Evolutionary conservation across 2,329 filamentous ascomycete species (phyloP), one percentile per base, ranked within the genome.

Genomic region (Colletotrichum viniferum): DNA sequence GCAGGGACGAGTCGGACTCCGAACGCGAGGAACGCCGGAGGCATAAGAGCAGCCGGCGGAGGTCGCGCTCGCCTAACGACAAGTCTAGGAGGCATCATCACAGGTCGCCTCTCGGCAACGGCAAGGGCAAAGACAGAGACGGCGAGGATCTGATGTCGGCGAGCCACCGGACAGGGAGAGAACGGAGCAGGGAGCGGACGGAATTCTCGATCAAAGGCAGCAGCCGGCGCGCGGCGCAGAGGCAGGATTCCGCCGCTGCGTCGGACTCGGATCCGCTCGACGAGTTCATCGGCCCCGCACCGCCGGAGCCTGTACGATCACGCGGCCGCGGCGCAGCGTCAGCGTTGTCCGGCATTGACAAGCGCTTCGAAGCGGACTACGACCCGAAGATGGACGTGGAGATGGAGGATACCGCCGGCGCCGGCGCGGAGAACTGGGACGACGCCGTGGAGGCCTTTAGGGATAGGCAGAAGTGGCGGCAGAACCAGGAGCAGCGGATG

Each of bases 401-500:
- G 52, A 84, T 87, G 63, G 88, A 89, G 76, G 84, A 86, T 4
- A 86, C 87, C 2, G 86, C 85, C 4, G 84, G 83, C 26, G 88
- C 88, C 32, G 92, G 93, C 76, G 58, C 58, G 26, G 69, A 58
- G 18, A 92, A 95, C 75, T 98, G 95, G 96, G 94, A 95, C 60
- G 91, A 95, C 79, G 92, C 94, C 1, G 87, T 97, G 1, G 95
- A 98, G 83, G 92, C 93, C 6, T 88, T 95, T 71, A 90, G 94
- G 52, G 95, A 98, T 81, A 92, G 95, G n/a, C 91, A 95, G 78
- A 93, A 92, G 78, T 96, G 94, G 91, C 92, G 92, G 80, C 89
- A 92, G 77, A 91, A 93, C 78, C 95, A 95, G 34, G 94, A 94
- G 8, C 93, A 96, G 68, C 88, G 96, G 73, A 85, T 98, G 75